Conservation (phyloP, 2,329 filamentous ascomycete genomes). For the Venturia pyrina region DNA sequence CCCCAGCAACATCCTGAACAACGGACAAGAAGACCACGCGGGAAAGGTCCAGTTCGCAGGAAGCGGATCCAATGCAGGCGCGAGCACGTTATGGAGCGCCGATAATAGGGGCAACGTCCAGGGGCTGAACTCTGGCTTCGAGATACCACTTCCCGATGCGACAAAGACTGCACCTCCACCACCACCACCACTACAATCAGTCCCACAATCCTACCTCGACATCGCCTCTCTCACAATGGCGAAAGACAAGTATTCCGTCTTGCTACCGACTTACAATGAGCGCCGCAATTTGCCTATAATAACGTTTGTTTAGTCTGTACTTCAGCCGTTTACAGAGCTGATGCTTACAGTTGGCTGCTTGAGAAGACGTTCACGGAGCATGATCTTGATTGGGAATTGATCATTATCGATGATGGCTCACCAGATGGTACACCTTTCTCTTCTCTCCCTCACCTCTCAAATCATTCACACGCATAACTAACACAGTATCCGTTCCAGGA, state of each 20-base stretch:
- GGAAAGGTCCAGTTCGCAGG: background rate
- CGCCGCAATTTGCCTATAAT: conserved; percentile 94
- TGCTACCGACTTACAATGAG: conserved; percentile 98
- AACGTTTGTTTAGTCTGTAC: conserved; percentile 79
- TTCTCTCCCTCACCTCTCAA: background rate
- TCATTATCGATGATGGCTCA: conserved; percentile 96
- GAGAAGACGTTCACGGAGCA: conserved; percentile 48
- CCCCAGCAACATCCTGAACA: background rate
- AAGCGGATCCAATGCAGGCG: conserved; percentile 2
- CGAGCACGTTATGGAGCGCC: background rate
- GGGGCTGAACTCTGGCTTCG: conserved; percentile 1
- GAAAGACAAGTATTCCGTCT: conserved; percentile 85
- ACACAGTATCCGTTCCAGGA: background rate
- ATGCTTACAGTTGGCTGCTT: background rate
- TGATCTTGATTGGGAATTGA: conserved; percentile 90
- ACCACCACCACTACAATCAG: background rate
- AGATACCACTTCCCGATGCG: conserved; percentile 2
- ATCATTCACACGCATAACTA: background rate
- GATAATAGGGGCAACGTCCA: background rate
- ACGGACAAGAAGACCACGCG: background rate
- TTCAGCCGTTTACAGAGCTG: conserved; percentile 53
- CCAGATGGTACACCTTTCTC: conserved; percentile 56
- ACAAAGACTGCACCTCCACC: background rate
- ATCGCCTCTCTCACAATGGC: conserved; percentile 22
- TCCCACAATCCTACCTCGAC: conserved; percentile 14